Evolutionary conservation across 768 basidiomycete genomes (phyloP), one percentile per base, ranked within the genome.

Genomic region (Cyclocybe cylindracea): DNA sequence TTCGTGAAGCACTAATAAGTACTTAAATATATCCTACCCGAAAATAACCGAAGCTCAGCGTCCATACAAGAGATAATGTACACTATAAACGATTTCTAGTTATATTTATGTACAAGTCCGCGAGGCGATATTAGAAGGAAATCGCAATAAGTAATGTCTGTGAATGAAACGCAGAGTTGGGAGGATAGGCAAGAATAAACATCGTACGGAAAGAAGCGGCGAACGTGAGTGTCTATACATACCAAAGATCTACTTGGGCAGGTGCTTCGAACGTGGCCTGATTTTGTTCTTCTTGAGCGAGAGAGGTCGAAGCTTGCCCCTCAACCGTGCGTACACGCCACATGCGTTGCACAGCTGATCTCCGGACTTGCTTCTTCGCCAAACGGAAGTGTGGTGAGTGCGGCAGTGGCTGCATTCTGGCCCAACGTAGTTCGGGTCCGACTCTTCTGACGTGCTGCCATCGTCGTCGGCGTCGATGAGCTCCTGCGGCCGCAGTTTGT

Each of bases 261-360:
- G 61, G 56, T 78, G 77, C 56, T 78, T 79, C 38, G 76, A 72
- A 50, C 78, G 74, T 29, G 78, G 78, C 50, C 76, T 74, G 46
- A 79, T 78, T 59, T 73, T 77, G 49, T 78, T 76, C 44, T 72
- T 68, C 63, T 71, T 74, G 51, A 79, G 64, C 5, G 71, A 73
- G 19, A 79, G 55, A 6, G 78, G 78, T 35, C 78, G 63, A 48
- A 75, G 75, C 53, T 72, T 77, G 3, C 78, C 78, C 10, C 77
- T 71, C 41, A 79, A 69, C 31, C 78, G 67, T 29, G 64, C 64
- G 53, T 79, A 79, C 7, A 79, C 78, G 18, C 78, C 78, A 58
- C 78, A 79, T 5, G 78, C 78, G 46, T 79, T 79, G 60, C 78
- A 79, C 1, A 79, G 67, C 57, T 77, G 76, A 10, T 74, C 75